These are phyloP conservation scores for Fusarium concolor DNA, from an alignment of 2,329 filamentous ascomycete genomes.

Conservation along the genomic window DNA sequence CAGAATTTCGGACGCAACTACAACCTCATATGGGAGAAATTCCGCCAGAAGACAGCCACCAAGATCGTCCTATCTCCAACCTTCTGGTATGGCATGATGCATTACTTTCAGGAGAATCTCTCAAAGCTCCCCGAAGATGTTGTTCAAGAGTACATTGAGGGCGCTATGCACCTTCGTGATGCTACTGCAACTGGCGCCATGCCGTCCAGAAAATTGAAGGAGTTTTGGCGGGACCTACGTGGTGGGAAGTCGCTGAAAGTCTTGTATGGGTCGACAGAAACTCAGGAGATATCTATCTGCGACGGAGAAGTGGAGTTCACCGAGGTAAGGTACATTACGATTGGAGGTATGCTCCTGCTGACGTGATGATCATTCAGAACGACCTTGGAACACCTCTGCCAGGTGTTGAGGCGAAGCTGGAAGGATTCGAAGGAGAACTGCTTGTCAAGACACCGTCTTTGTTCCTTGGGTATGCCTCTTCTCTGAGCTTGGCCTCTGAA, in stretches of 20 bases:
- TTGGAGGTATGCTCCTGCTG: neutral
- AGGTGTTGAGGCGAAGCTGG: neutral
- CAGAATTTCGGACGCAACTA: conserved; percentile 22
- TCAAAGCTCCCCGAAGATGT: neutral
- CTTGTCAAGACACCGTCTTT: neutral
- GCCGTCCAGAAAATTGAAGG: neutral
- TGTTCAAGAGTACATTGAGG: neutral
- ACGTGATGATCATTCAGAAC: neutral
- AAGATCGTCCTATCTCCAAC: conserved; percentile 17
- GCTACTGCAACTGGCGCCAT: neutral
- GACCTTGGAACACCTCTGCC: neutral
- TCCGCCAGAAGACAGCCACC: conserved; percentile 7
- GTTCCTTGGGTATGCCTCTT: neutral
- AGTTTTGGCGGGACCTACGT: neutral
- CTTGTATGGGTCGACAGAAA: neutral
- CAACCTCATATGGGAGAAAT: conserved; percentile 21
- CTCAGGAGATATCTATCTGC: neutral
- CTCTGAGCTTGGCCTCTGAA: too few species aligned
- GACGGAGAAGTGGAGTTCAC: neutral
- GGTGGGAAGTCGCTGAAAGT: neutral
- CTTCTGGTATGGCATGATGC: conserved; percentile 27
- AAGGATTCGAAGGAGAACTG: neutral
- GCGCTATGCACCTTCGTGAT: neutral
- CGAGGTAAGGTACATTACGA: neutral
- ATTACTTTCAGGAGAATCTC: conserved; percentile 7